These are phyloP conservation scores for Angophora floribunda DNA, from an alignment of 345 rosid genomes.

Conservation along the genomic window DNA sequence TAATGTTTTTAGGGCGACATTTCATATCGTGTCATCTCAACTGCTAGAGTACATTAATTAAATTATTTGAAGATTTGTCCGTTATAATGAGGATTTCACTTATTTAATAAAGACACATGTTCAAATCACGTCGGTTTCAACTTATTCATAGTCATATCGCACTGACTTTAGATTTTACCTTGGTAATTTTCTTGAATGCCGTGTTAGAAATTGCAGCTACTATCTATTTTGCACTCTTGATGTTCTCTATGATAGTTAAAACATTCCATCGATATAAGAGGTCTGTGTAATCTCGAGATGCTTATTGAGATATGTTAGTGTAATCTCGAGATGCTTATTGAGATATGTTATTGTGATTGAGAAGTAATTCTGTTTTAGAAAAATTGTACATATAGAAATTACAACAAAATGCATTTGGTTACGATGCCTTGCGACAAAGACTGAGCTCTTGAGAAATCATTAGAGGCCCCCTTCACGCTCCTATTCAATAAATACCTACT, in stretches of 20 bases:
- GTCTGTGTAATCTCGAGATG: no score
- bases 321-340: no score
- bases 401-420: background rate
- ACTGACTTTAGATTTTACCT: background rate
- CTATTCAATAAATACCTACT: background rate
- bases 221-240: background rate
- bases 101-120: background rate
- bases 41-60: rapidly evolving
- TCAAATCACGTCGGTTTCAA: background rate
- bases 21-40: rapidly evolving
- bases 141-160: background rate
- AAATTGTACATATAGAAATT: background rate
- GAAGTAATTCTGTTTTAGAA: background rate
- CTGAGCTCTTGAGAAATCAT: background rate
- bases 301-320: no score
- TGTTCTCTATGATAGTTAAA: background rate
- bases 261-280: background rate
- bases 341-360: no score
- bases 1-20: background rate
- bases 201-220: background rate
- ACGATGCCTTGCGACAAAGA: background rate
- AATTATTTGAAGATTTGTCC: background rate
- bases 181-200: rapidly evolving
- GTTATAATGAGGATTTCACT: rapidly evolving
- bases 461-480: background rate